A percentile compares a stretch with the other conserved stretches of the same genome.
Evolutionary conservation across 2,329 filamentous ascomycete genomes (phyloP).

Genomic region (Epichloe glyceriae): DNA sequence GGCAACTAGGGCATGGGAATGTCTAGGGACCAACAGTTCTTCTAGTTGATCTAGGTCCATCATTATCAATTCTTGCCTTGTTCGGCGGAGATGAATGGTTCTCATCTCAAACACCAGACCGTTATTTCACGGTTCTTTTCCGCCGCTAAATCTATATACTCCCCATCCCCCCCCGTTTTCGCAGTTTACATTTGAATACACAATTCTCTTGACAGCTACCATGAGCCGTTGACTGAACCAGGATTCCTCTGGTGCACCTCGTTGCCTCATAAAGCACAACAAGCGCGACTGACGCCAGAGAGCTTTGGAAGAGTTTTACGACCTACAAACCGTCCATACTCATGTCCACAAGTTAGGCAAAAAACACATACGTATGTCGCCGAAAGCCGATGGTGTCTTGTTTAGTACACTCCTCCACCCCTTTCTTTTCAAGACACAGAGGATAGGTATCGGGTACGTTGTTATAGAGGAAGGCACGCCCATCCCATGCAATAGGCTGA

Average conservation of each 20-base stretch:
- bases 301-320: constrained; percentile 1
- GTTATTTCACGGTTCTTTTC: background rate
- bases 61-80: constrained; percentile 1
- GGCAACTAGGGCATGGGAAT: background rate
- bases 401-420: background rate
- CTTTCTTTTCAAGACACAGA: background rate
- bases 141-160: background rate
- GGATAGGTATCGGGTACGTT: constrained; percentile 3
- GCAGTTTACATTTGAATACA: background rate
- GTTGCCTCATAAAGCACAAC: background rate
- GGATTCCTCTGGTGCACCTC: background rate
- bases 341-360: constrained; percentile 7
- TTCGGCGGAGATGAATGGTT: background rate
- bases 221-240: background rate
- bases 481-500: constrained; percentile 12
- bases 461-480: constrained; percentile 12
- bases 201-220: background rate
- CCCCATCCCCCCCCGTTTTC: no score
- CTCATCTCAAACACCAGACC: background rate
- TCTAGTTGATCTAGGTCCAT: background rate
- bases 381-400: constrained; percentile 7
- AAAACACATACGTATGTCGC: constrained; percentile 2
- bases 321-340: constrained; percentile 5
- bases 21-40: background rate
- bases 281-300: constrained; percentile 3